These are phyloP conservation scores for Sclerotinia glacialis DNA, from an alignment of 2,329 filamentous ascomycete genomes.

Conservation along the genomic window DNA sequence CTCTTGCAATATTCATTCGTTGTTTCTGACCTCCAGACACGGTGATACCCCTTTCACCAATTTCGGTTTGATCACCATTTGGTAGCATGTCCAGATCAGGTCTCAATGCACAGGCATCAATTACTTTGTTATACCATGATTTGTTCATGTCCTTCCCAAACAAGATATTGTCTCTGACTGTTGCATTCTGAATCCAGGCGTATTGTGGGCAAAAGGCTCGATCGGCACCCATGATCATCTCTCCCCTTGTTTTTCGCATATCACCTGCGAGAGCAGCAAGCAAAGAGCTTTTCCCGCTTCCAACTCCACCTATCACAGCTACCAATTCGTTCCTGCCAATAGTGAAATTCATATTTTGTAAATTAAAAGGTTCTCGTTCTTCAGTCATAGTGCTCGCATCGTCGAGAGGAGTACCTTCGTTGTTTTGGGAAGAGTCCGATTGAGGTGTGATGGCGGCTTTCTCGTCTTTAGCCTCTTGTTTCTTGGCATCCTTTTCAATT, in stretches of 20 bases:
- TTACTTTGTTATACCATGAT: slow-evolving; percentile 65
- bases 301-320: slow-evolving; percentile 85
- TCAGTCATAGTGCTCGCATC: slow-evolving; percentile 56
- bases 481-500: slow-evolving; percentile 44
- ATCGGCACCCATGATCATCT: slow-evolving; percentile 71
- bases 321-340: slow-evolving; percentile 74
- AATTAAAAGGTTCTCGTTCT: slow-evolving; percentile 63
- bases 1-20: slow-evolving; percentile 86
- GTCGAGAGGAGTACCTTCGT: slow-evolving; percentile 47
- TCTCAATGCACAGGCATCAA: slow-evolving; percentile 73
- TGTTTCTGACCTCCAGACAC: slow-evolving; percentile 96
- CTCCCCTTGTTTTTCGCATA: slow-evolving; percentile 79
- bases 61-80: slow-evolving; percentile 82
- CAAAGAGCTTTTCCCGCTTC: slow-evolving; percentile 85
- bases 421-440: slow-evolving; percentile 43
- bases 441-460: slow-evolving; percentile 34
- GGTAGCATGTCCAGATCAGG: slow-evolving; percentile 93
- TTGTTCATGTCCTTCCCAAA: slow-evolving; percentile 79
- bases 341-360: slow-evolving; percentile 64
- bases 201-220: slow-evolving; percentile 94
- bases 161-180: slow-evolving; percentile 81
- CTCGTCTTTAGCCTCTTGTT: slow-evolving; percentile 43
- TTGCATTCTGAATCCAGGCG: slow-evolving; percentile 95
- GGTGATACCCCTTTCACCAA: slow-evolving; percentile 92
- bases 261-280: slow-evolving; percentile 88